Evolutionary conservation across 2,329 filamentous ascomycete species (phyloP).

Genomic region (Trichoderma sp.): DNA sequence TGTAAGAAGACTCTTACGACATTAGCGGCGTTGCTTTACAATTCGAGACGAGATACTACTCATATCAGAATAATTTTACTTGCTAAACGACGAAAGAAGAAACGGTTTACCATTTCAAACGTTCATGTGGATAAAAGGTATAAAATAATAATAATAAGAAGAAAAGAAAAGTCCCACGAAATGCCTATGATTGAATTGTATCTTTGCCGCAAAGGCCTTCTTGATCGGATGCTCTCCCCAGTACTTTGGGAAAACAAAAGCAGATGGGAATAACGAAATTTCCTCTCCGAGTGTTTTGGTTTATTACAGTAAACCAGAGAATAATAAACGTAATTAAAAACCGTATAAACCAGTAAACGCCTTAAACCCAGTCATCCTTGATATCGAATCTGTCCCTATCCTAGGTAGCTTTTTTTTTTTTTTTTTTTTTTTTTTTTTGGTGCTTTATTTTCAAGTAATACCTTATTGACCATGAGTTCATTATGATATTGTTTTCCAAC

Average conservation of each 20-base stretch:
- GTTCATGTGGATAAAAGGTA: not conserved
- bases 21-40: not conserved
- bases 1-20: not conserved
- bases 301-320: not conserved
- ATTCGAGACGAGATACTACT: not conserved
- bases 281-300: not conserved
- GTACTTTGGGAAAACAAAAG: too few relatives aligned
- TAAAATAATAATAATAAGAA: not conserved
- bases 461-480: too few relatives aligned
- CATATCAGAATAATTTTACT: not conserved
- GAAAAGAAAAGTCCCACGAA: not conserved
- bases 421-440: not conserved
- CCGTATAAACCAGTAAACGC: not conserved
- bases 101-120: not conserved
- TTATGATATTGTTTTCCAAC: too few relatives aligned
- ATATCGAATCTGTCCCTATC: not conserved
- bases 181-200: not conserved
- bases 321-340: not conserved
- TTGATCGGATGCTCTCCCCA: not conserved
- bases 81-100: not conserved
- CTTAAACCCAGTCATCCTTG: not conserved
- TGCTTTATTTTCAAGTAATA: not conserved
- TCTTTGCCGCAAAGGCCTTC: not conserved
- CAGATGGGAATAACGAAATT: not conserved
- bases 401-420: not conserved